Evolutionary conservation across 495 filamentous ascomycete genomes (phyloP).

Genomic region (Parmelia sp.): DNA sequence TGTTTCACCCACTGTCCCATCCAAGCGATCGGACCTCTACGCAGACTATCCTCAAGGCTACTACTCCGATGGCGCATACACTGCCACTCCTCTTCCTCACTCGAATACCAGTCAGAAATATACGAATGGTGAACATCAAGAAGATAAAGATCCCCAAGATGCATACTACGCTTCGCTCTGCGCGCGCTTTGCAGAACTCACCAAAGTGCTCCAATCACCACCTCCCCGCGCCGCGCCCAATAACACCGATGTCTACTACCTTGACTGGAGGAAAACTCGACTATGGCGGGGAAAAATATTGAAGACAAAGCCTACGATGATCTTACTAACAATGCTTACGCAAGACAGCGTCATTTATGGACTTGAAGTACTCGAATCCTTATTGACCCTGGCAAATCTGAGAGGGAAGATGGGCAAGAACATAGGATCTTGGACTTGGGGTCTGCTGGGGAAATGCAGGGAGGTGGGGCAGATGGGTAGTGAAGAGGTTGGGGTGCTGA

Average conservation of each 20-base stretch:
- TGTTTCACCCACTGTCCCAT: constrained; percentile 40
- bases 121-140: constrained; percentile 24
- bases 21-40: constrained; percentile 35
- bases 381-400: constrained; percentile 44
- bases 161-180: constrained; percentile 60
- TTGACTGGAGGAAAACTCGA: background rate
- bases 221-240: constrained; percentile 37
- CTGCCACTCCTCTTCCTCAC: constrained; percentile 34
- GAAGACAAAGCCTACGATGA: constrained; percentile 23
- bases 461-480: constrained; percentile 43
- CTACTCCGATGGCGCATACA: constrained; percentile 68
- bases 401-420: constrained; percentile 43
- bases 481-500: constrained; percentile 47
- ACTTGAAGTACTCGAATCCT: constrained; percentile 34
- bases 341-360: constrained; percentile 38
- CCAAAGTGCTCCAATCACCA: constrained; percentile 47
- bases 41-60: constrained; percentile 39
- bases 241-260: background rate
- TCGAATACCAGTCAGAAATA: constrained; percentile 8
- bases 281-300: constrained; percentile 18
- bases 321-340: constrained; percentile 36
- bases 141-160: constrained; percentile 46
- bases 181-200: constrained; percentile 52
- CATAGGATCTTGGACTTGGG: constrained; percentile 47
- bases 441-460: constrained; percentile 42